Base-by-base conservation (phyloP, 2,329 filamentous ascomycete genomes). In the Neophaeococcomyces mojaviensis region DNA sequence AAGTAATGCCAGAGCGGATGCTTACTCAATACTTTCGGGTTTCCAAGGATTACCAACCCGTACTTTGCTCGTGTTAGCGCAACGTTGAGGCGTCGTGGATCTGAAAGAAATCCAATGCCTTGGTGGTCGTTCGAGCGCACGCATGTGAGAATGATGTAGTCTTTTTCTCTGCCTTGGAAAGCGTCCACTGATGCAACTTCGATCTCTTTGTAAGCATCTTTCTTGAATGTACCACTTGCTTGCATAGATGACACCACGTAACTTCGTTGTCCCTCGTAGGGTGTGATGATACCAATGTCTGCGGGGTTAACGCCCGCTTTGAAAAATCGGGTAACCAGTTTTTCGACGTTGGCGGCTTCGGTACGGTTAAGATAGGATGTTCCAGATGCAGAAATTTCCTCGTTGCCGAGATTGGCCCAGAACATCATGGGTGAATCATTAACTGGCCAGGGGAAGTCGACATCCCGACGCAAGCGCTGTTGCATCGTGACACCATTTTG, bases 181-280 rank as follows among this genome's bases (percentile, higher is more conserved):
- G 92, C 92, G 71, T 98, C 92, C 31, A 98, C 92, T 0, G 90
- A 97, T 3, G 92, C 92, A 33, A 98, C 92, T 65, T 98, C 92
- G 19, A 98, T 90, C 61, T 97, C 90, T 69, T 97, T 97, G 74
- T 98, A 98, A 59, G 84, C 81, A 64, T 98, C 92, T 71, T 98
- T 98, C 72, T 94, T 96, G 74, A 94, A 96, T 0, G 87, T 94
- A 43, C 92, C 92, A 10, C 86, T 92, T 52, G 90, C 88, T 68
- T 98, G 92, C 90, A 98, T 97, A n/a, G 90, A 96, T 63, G 87
- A 94, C 49, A 98, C 92, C 54, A 98, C 89, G 64, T 95, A 98
- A 68, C 89, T 96, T 61, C 92, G 85, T 69, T 98, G 92, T 48
- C 92, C 92, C 69, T 98, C 92, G 65, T 98, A 98, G 45, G 92